A percentile compares a stretch with the other conserved stretches of the same genome.
Evolutionary conservation across 257 asterid genomes (phyloP).

Genomic region (Forsythia viridissima): DNA sequence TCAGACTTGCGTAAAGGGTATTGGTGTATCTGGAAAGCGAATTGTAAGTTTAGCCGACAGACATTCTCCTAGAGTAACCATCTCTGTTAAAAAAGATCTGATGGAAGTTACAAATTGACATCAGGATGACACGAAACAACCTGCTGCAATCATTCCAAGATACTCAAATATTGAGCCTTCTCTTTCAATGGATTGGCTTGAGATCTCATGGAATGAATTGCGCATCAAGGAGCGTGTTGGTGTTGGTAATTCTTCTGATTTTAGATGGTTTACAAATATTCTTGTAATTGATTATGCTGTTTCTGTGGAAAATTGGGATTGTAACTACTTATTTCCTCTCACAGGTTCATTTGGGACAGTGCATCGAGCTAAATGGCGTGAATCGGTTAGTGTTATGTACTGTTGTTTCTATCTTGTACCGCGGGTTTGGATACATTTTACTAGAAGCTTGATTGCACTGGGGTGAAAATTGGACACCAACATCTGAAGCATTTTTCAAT

Average conservation of each 20-base stretch:
- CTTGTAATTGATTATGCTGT: conserved; percentile 1
- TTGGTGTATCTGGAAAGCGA: conserved; percentile 48
- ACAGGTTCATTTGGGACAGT: conserved; percentile 98
- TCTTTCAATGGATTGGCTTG: conserved; percentile 99
- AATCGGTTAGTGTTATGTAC: conserved; percentile 65
- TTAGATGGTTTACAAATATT: not conserved
- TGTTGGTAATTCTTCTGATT: conserved; percentile 57
- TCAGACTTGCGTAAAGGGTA: conserved; percentile 53
- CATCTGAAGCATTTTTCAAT: no score
- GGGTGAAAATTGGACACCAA: not conserved
- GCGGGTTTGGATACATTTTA: not conserved
- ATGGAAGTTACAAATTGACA: conserved; percentile 40
- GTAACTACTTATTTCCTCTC: conserved; percentile 13
- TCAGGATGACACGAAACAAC: conserved; percentile 36
- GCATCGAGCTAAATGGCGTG: conserved; percentile 99
- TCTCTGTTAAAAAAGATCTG: conserved; percentile 39
- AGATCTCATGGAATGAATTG: conserved; percentile 92
- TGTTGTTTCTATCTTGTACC: conserved; percentile 16
- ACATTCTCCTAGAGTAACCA: conserved; percentile 41
- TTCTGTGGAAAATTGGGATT: conserved; percentile 13
- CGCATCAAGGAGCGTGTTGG: conserved; percentile 93
- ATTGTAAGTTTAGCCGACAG: conserved; percentile 40
- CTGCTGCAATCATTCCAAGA: conserved; percentile 54
- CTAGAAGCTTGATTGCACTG: conserved; percentile 8
- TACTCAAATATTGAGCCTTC: conserved; percentile 79